Conservation (phyloP, 768 basidiomycete species). For the Scleroderma bovista region DNA sequence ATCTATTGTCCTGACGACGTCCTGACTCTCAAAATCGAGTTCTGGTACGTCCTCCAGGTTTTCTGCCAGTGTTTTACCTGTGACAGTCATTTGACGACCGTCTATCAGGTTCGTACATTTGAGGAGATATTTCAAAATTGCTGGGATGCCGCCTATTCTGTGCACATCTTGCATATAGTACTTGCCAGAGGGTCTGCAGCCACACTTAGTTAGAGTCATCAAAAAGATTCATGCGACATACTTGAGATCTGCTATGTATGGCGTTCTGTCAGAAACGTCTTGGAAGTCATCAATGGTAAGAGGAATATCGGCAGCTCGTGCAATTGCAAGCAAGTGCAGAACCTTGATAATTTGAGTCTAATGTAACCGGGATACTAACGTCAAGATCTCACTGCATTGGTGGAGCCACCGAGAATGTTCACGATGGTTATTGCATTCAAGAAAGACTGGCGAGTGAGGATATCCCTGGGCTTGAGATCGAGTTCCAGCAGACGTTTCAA, state of each 20-base stretch:
- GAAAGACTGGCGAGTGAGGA: slow-evolving; percentile 66
- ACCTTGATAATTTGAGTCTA: slow-evolving; percentile 41
- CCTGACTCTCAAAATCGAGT: slow-evolving; percentile 65
- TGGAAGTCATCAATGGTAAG: slow-evolving; percentile 88
- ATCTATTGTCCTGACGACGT: slow-evolving; percentile 64
- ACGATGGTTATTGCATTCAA: slow-evolving; percentile 79
- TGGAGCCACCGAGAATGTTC: slow-evolving; percentile 80
- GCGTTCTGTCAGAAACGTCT: slow-evolving; percentile 69
- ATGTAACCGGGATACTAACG: neutral
- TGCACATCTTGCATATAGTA: slow-evolving; percentile 92
- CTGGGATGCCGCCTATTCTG: slow-evolving; percentile 78
- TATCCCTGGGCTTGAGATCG: slow-evolving; percentile 80
- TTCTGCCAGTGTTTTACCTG: slow-evolving; percentile 84
- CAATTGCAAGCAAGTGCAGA: slow-evolving; percentile 79
- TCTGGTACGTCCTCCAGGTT: slow-evolving; percentile 77
- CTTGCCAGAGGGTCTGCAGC: slow-evolving; percentile 66
- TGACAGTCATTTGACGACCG: slow-evolving; percentile 81
- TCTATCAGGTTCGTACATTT: slow-evolving; percentile 76
- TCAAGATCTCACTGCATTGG: slow-evolving; percentile 61
- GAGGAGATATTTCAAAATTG: slow-evolving; percentile 77
- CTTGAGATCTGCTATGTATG: slow-evolving; percentile 82
- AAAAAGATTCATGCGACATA: slow-evolving; percentile 25
- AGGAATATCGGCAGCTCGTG: slow-evolving; percentile 68
- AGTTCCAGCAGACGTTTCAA: slow-evolving; percentile 67
- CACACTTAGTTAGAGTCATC: slow-evolving; percentile 3